phyloP scores from a whole-genome alignment of 2,329 filamentous ascomycete species.

The Alternaria sp. region DNA sequence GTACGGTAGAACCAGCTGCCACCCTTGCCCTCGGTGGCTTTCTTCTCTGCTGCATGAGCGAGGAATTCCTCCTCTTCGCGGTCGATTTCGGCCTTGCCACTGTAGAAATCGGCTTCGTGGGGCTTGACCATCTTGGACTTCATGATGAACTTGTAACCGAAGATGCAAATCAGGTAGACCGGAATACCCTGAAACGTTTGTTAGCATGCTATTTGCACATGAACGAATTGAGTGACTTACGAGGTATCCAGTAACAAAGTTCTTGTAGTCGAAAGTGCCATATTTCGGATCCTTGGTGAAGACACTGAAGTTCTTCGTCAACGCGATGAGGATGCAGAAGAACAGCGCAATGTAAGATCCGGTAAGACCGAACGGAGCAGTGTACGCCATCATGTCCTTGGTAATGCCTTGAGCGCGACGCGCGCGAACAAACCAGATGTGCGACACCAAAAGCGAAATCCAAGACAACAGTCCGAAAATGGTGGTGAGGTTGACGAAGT shows the following conservation, averaged over 20 bases:
- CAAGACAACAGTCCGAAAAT: constrained; percentile 54
- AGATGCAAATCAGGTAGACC: constrained; percentile 70
- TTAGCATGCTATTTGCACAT: background rate
- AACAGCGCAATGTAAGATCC: constrained; percentile 72
- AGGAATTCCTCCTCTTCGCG: constrained; percentile 74
- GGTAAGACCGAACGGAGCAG: constrained; percentile 72
- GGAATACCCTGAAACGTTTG: constrained; percentile 71
- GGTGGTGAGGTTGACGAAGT: constrained; percentile 56
- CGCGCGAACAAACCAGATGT: constrained; percentile 57
- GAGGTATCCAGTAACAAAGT: constrained; percentile 76
- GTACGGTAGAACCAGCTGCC: constrained; percentile 63
- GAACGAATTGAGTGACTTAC: constrained; percentile 13
- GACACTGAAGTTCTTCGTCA: constrained; percentile 83
- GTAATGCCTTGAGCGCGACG: constrained; percentile 54
- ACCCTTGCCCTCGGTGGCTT: constrained; percentile 39
- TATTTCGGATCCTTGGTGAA: constrained; percentile 61
- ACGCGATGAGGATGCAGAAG: constrained; percentile 74
- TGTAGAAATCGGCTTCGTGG: constrained; percentile 70
- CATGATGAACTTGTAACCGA: constrained; percentile 55
- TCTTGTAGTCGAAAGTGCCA: constrained; percentile 72
- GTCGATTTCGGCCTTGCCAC: constrained; percentile 75
- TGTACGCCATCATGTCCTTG: constrained; percentile 59
- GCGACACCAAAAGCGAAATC: constrained; percentile 57
- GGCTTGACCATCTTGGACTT: constrained; percentile 55
- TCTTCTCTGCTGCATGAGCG: constrained; percentile 57